Evolutionary conservation across 1,284 basidiomycete genomes (phyloP).

Genomic region (Naganishia sp.): DNA sequence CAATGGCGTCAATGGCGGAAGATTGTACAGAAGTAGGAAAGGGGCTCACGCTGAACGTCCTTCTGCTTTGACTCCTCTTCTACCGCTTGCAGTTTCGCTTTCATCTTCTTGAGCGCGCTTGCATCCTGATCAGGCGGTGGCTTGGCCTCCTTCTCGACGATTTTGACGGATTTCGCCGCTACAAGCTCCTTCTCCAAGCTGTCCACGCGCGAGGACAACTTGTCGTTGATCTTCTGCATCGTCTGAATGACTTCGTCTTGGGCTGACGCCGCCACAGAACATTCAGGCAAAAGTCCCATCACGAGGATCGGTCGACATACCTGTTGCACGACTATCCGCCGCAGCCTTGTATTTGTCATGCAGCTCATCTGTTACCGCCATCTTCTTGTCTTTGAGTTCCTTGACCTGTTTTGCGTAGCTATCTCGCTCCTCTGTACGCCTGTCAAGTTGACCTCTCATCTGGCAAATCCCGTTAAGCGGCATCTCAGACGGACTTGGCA

Average conservation of each 20-base stretch:
- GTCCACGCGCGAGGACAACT: constrained; percentile 40
- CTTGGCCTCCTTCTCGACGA: constrained; percentile 37
- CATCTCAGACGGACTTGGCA: background rate
- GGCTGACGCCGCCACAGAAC: constrained; percentile 37
- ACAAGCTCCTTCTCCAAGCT: constrained; percentile 41
- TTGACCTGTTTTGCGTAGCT: constrained; percentile 50
- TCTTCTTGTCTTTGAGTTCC: constrained; percentile 44
- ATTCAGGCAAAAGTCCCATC: background rate
- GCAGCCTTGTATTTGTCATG: constrained; percentile 48
- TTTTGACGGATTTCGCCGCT: constrained; percentile 3
- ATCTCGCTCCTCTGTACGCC: constrained; percentile 43
- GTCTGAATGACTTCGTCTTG: constrained; percentile 49
- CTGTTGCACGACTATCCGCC: constrained; percentile 40
- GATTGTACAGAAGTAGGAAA: background rate
- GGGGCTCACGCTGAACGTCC: constrained; percentile 46
- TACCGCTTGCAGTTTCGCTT: constrained; percentile 42
- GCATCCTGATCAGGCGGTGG: constrained; percentile 41
- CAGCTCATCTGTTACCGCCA: constrained; percentile 41
- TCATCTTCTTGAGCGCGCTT: constrained; percentile 41
- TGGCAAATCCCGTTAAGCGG: constrained; percentile 2
- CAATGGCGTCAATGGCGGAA: constrained; percentile 40
- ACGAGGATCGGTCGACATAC: constrained; percentile 35
- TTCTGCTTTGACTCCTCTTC: constrained; percentile 40
- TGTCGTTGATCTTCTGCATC: constrained; percentile 45
- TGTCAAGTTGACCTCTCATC: constrained; percentile 42